A percentile compares a stretch with the other conserved stretches of the same genome.
Evolutionary conservation across 768 basidiomycete genomes (phyloP).

Genomic region (Suillus tomentosus): DNA sequence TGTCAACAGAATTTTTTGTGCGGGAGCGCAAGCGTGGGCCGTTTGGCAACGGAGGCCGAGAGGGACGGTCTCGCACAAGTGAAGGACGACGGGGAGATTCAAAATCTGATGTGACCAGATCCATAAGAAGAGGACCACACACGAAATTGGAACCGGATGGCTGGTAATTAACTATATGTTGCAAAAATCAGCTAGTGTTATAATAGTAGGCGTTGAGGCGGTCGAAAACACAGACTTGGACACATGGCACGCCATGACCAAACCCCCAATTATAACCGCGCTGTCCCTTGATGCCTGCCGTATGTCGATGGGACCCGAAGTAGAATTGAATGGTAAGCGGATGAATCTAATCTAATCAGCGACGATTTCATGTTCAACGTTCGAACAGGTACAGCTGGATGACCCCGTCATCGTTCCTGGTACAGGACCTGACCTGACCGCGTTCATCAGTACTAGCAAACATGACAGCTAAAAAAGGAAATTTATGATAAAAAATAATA

Average conservation of each 20-base stretch:
- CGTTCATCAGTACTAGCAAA: no score
- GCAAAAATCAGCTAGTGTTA: slow-evolving; percentile 1
- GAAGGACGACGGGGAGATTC: slow-evolving; percentile 19
- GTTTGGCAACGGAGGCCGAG: slow-evolving; percentile 19
- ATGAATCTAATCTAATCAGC: slow-evolving; percentile 13
- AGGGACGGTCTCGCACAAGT: slow-evolving; percentile 25
- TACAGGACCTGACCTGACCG: no score
- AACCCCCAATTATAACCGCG: slow-evolving; percentile 13
- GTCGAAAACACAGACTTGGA: slow-evolving; percentile 11
- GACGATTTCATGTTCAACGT: no score
- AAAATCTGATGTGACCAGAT: slow-evolving; percentile 17
- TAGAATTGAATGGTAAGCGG: not conserved
- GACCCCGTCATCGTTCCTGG: not conserved
- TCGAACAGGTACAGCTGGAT: no score
- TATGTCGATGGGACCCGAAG: slow-evolving; percentile 6
- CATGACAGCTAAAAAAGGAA: not conserved
- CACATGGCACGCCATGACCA: slow-evolving; percentile 11
- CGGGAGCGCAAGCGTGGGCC: slow-evolving; percentile 26
- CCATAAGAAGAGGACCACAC: slow-evolving; percentile 13
- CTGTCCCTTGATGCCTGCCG: not conserved
- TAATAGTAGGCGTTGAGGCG: slow-evolving; percentile 8
- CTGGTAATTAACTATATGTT: not conserved
- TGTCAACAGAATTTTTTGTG: slow-evolving; percentile 19
- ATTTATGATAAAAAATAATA: not conserved
- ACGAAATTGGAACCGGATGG: not conserved